Conservation (phyloP, 441 rosid species). For the Pelargonium australe region DNA sequence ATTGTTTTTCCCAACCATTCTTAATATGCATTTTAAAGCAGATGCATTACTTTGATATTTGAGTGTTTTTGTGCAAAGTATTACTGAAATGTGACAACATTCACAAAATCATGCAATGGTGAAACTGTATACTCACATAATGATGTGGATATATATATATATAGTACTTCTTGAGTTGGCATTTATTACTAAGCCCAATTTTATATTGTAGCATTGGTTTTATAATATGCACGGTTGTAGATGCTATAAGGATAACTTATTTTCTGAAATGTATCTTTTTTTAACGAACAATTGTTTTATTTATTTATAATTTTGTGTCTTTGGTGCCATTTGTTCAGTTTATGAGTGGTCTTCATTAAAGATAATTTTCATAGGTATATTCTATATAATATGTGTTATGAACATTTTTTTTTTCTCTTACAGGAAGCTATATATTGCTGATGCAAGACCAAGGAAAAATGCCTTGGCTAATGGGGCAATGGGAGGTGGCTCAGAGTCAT, state of each 20-base stretch:
- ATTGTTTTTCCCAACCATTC: background rate
- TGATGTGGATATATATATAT: no score
- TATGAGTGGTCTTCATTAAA: conserved; percentile 2
- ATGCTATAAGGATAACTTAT: background rate
- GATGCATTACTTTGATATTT: background rate
- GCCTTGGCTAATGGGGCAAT: conserved; percentile 98
- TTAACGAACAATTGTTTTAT: background rate
- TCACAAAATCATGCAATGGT: conserved; percentile 1
- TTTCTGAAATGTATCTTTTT: background rate
- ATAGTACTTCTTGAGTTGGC: background rate
- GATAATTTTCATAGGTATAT: background rate
- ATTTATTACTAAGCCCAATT: background rate
- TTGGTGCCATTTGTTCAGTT: conserved; percentile 6
- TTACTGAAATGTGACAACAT: background rate
- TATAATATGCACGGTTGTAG: background rate
- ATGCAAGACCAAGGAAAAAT: conserved; percentile 98
- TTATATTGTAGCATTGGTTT: background rate
- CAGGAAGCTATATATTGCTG: conserved; percentile 95
- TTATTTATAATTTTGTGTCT: background rate
- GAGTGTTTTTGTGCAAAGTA: background rate
- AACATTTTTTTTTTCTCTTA: conserved; percentile 15
- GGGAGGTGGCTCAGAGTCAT: conserved; percentile 99
- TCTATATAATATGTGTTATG: background rate
- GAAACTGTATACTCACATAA: conserved; percentile 3
- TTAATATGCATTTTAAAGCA: no score